A percentile compares a stretch with the other conserved stretches of the same genome.
These are phyloP conservation scores for Aspergillus aculeatus DNA, from an alignment of 2,329 filamentous ascomycete species.

Conservation along the genomic window DNA sequence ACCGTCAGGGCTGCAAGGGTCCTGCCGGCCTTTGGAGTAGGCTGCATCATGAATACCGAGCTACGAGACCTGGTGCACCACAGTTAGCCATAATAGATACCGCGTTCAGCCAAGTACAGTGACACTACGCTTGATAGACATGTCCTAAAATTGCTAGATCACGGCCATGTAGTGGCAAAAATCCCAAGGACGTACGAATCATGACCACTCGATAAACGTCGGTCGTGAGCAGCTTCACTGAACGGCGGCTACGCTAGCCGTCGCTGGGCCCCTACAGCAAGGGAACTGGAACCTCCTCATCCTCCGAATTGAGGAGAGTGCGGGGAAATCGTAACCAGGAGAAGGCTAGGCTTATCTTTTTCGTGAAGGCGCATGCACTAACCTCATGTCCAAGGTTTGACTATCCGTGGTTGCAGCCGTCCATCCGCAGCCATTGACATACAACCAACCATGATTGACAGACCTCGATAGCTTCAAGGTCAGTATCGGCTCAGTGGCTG, in stretches of 20 bases:
- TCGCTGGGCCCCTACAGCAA: background rate
- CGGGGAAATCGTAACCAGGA: background rate
- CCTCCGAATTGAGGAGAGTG: background rate
- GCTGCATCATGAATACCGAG: slow-evolving; percentile 1
- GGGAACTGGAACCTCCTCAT: too few species aligned
- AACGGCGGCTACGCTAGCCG: background rate
- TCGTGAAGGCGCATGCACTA: background rate
- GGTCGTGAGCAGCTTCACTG: background rate
- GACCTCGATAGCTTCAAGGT: background rate
- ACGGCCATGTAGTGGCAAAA: background rate
- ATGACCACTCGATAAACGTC: background rate
- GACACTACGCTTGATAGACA: background rate
- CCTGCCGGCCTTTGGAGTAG: slow-evolving; percentile 1
- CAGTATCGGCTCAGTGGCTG: background rate
- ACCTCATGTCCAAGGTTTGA: background rate
- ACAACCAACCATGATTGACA: background rate
- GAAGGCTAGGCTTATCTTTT: background rate
- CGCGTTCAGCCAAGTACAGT: background rate
- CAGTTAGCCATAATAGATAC: background rate
- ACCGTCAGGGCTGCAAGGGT: background rate
- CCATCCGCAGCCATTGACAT: background rate
- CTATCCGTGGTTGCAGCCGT: background rate
- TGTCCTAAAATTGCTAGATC: background rate
- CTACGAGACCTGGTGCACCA: background rate
- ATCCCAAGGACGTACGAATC: background rate